Base-by-base conservation (phyloP, 2,329 filamentous ascomycete genomes). In the Helicocarpus griseus region DNA sequence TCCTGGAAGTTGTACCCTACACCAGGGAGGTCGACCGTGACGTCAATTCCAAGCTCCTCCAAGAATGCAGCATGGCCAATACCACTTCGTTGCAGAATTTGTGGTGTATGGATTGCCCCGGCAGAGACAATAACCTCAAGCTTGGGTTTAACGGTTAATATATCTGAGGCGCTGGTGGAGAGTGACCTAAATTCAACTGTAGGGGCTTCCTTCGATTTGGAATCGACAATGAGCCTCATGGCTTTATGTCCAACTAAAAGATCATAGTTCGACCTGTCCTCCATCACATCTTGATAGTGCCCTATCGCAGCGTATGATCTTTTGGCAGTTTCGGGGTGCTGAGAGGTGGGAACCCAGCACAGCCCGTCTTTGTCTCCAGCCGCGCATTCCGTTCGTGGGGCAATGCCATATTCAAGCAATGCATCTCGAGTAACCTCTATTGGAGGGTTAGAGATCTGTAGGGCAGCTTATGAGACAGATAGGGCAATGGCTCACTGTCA, bases 41-140 rank as follows among this genome's bases (percentile, higher is more conserved):
- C 58, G 0, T 63, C 54, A 11, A 78, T 73, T 1, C 62, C 62
- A 22, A 70, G 61, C 6, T 57, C 57, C 0, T 65, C 52, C 11
- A 78, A 58, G 1, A 73, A 55, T 11, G 57, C 55, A 9, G 58
- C 54, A 5, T 66, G 61, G 0, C 75, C 75, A 19, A 78, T 68
- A 3, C 75, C 75, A 38, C 72, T 75, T 4, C 74, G 62, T 54
- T 76, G 71, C 1, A 78, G 65, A n/a, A 77, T 62, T 47, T 75
- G 68, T 2, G 60, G 8, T 69, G 73, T 3, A 67, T 74, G 54
- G 8, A 71, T 58, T 1, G 65, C 63, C 0, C 70, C 70, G 0
- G 68, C 68, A 4, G 69, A 63, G 5, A 75, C 57, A 44, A 74
- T 64, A 4, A 73, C 65, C 52, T 74, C 72, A 22, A 21, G 28